phyloP scores from a whole-genome alignment of 345 rosid species.

The Hypericum perforatum region DNA sequence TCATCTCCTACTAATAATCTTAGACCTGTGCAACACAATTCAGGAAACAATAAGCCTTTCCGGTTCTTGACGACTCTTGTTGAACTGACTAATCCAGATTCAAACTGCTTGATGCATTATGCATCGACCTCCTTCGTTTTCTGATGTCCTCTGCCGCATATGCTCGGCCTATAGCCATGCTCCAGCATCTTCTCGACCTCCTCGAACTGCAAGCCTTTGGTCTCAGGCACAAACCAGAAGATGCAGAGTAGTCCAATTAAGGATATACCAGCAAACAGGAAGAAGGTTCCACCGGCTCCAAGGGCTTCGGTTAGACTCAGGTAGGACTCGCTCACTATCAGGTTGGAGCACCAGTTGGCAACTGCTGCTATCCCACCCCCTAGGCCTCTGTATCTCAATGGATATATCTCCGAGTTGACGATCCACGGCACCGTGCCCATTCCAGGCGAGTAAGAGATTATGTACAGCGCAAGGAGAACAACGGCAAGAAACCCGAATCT shows the following conservation, averaged over 20 bases:
- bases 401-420: constrained; percentile 92
- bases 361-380: constrained; percentile 85
- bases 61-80: too few relatives aligned
- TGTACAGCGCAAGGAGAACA: constrained; percentile 57
- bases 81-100: too few relatives aligned
- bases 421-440: constrained; percentile 92
- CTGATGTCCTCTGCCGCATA: constrained; percentile 12
- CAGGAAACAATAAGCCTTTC: too few relatives aligned
- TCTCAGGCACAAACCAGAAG: constrained; percentile 67
- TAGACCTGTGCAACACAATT: too few relatives aligned
- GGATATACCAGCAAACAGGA: constrained; percentile 53
- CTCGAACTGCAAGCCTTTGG: constrained; percentile 71
- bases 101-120: too few relatives aligned
- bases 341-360: constrained; percentile 63
- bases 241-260: constrained; percentile 36
- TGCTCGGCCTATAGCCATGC: constrained; percentile 41
- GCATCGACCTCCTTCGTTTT: constrained; percentile 8
- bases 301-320: constrained; percentile 47
- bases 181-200: constrained; percentile 65
- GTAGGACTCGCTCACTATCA: constrained; percentile 55
- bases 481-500: constrained; percentile 61
- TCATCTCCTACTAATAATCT: too few relatives aligned
- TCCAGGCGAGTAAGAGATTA: constrained; percentile 61
- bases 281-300: constrained; percentile 49
- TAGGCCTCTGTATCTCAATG: constrained; percentile 61